phyloP scores from a whole-genome alignment of 371 early-diverging fungal species.

The Entomophthora muscae region DNA sequence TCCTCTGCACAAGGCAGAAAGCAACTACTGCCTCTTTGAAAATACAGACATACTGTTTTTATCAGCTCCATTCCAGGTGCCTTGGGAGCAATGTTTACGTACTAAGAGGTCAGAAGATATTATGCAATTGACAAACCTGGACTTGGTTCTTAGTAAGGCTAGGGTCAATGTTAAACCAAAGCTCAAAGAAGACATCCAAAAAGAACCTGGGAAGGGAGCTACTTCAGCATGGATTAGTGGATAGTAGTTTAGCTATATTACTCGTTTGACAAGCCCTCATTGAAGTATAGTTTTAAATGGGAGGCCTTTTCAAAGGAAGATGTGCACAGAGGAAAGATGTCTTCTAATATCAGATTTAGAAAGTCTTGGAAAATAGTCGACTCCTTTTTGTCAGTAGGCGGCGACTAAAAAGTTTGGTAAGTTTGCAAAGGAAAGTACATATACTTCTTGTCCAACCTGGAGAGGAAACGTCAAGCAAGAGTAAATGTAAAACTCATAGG shows the following conservation, averaged over 20 bases:
- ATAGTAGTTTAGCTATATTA: not conserved
- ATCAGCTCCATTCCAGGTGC: not conserved
- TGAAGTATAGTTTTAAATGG: not conserved
- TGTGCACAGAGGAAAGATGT: not conserved
- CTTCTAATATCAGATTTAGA: not conserved
- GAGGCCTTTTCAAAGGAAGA: not conserved
- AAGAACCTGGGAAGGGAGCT: not conserved
- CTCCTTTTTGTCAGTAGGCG: not conserved
- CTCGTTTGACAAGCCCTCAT: not conserved
- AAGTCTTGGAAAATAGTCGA: not conserved
- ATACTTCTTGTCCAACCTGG: not conserved
- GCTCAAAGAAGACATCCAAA: not conserved
- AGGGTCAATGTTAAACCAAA: not conserved
- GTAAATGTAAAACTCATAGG: not conserved
- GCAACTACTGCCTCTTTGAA: not conserved
- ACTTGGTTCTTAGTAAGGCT: not conserved
- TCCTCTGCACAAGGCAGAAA: not conserved
- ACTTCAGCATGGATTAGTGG: not conserved
- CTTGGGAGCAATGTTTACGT: not conserved
- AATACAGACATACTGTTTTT: not conserved
- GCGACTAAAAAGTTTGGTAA: not conserved
- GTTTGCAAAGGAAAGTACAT: not conserved
- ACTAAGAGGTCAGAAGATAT: not conserved
- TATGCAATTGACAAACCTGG: not conserved
- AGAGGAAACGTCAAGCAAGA: not conserved